These are phyloP conservation scores for Phytophthora syringae DNA, from an alignment of 352 stramenopile genomes.

Conservation along the genomic window DNA sequence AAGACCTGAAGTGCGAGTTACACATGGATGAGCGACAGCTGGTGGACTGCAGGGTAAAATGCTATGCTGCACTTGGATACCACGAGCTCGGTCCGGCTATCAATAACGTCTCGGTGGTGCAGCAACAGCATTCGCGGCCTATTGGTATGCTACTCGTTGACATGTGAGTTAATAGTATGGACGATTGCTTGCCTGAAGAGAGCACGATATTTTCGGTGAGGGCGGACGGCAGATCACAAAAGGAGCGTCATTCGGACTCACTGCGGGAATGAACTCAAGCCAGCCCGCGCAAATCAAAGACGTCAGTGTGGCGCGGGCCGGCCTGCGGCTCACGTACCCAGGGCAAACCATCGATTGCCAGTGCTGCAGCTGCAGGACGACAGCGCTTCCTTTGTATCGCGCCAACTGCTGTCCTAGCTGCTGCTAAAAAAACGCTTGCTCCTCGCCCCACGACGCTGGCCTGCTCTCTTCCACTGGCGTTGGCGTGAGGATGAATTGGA, in stretches of 20 bases:
- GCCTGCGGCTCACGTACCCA: no score
- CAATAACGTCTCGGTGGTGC: no score
- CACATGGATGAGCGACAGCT: slow-evolving; percentile 24
- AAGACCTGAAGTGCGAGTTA: slow-evolving; percentile 27
- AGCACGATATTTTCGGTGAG: background rate
- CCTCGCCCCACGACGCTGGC: no score
- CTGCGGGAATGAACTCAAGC: slow-evolving; percentile 17
- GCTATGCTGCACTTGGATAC: slow-evolving; percentile 5
- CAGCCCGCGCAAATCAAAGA: slow-evolving; percentile 32
- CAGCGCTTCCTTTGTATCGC: no score
- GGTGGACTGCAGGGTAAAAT: slow-evolving; percentile 14
- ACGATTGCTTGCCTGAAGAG: background rate
- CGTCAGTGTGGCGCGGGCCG: slow-evolving; percentile 17
- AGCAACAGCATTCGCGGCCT: background rate
- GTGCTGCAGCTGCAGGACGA: no score
- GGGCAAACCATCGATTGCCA: no score
- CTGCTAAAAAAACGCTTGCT: no score
- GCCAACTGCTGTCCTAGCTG: no score
- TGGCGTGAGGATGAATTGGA: no score
- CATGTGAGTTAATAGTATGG: no score
- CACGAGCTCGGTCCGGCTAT: no score
- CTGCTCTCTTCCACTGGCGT: no score
- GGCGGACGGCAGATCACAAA: slow-evolving; percentile 29
- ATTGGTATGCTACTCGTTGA: background rate
- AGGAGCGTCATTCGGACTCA: slow-evolving; percentile 13